Evolutionary conservation across 768 basidiomycete species (phyloP).

Genomic region (Paxillus ammoniavirescens): DNA sequence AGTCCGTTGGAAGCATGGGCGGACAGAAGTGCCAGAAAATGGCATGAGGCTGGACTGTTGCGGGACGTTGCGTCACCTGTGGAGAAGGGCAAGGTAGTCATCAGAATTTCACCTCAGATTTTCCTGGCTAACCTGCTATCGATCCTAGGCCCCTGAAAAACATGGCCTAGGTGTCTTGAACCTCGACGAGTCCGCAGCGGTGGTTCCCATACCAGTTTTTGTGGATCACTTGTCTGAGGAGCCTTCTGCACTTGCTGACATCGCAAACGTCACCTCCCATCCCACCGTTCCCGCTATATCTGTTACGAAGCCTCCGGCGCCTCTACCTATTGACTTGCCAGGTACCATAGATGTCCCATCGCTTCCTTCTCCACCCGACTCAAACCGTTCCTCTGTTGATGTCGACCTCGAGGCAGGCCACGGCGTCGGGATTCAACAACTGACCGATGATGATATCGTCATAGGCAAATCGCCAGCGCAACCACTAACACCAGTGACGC

Average conservation of each 20-base stretch:
- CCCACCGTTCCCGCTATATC: constrained; percentile 52
- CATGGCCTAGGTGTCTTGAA: constrained; percentile 43
- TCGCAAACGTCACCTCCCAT: constrained; percentile 18
- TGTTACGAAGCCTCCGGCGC: constrained; percentile 69
- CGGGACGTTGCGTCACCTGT: constrained; percentile 41
- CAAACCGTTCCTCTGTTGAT: constrained; percentile 38
- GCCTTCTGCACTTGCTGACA: constrained; percentile 21
- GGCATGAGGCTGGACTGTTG: constrained; percentile 79
- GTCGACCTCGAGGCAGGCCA: constrained; percentile 41
- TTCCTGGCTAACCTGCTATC: constrained; percentile 16
- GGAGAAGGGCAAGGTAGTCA: constrained; percentile 51
- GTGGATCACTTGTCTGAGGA: constrained; percentile 28
- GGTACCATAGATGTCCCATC: constrained; percentile 57
- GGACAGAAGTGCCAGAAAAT: constrained; percentile 81
- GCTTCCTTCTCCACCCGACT: constrained; percentile 44
- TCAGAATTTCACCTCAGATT: background rate
- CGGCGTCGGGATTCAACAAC: constrained; percentile 38
- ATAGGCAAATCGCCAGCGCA: constrained; percentile 10
- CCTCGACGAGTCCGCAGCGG: constrained; percentile 45
- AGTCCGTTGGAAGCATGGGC: constrained; percentile 92
- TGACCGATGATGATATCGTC: constrained; percentile 10
- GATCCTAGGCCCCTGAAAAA: constrained; percentile 40
- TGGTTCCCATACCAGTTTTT: constrained; percentile 65
- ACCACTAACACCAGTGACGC: constrained; percentile 7
- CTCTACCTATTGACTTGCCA: constrained; percentile 68